phyloP scores from a whole-genome alignment of 139 green algal genomes.

The Choricystis sp. region DNA sequence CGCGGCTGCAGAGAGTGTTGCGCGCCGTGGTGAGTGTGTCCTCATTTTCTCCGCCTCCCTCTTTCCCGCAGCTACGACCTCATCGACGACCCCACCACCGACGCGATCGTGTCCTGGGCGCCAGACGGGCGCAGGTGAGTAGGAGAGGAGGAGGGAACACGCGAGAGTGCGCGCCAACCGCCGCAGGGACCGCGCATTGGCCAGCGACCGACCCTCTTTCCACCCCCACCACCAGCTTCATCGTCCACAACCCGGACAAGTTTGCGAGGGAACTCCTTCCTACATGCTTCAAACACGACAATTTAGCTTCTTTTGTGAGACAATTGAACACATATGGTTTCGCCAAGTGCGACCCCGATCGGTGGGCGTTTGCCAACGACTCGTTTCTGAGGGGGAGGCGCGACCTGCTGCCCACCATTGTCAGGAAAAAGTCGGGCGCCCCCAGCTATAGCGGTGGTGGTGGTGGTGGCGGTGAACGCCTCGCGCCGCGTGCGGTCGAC shows the following conservation, averaged over 20 bases:
- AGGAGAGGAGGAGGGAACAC: not conserved
- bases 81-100: constrained; percentile 61
- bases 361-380: constrained; percentile 96
- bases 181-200: no score
- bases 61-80: constrained; percentile 95
- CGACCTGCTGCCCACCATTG: constrained; percentile 66
- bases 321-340: constrained; percentile 99
- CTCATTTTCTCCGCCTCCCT: no score
- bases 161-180: not conserved
- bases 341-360: constrained; percentile 86
- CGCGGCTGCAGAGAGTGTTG: no score
- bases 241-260: constrained; percentile 80
- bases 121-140: constrained; percentile 58
- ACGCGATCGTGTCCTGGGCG: constrained; percentile 73
- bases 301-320: constrained; percentile 87
- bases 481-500: no score
- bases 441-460: no score
- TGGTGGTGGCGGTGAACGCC: no score
- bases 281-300: constrained; percentile 93
- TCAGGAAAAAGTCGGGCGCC: constrained; percentile 65
- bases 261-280: constrained; percentile 84
- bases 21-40: no score
- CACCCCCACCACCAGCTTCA: constrained; percentile 43
- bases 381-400: constrained; percentile 55
- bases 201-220: not conserved